A percentile compares a stretch with the other conserved stretches of the same genome.
phyloP scores from a whole-genome alignment of 202 grass and related monocot genomes.

The Panicum virgatum region DNA sequence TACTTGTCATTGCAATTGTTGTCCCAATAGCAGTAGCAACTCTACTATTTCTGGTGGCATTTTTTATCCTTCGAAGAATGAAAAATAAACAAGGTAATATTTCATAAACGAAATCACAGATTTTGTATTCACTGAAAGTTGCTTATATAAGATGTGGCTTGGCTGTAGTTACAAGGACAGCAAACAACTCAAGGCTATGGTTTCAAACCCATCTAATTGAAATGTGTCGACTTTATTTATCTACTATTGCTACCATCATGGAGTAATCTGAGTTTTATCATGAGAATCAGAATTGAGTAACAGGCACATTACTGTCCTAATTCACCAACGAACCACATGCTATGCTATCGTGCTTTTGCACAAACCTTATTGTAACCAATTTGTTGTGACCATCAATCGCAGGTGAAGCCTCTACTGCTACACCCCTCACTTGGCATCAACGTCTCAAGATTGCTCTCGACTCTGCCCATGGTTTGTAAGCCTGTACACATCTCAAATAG shows the following conservation, averaged over 20 bases:
- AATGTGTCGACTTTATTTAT: neutral
- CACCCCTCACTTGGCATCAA: constrained; percentile 62
- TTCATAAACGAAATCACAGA: neutral
- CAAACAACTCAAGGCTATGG: constrained; percentile 21
- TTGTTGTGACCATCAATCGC: constrained; percentile 12
- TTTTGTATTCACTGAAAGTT: neutral
- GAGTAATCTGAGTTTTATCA: neutral
- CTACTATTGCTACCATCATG: neutral
- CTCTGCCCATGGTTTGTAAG: constrained; percentile 66
- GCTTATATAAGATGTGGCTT: neutral
- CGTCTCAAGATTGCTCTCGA: constrained; percentile 75
- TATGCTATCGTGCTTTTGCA: neutral
- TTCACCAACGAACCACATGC: neutral
- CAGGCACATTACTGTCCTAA: neutral
- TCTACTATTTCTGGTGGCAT: constrained; percentile 39
- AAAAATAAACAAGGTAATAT: constrained; percentile 52
- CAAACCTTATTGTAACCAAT: neutral
- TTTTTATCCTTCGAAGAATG: constrained; percentile 39
- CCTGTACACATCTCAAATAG: neutral
- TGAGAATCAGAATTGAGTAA: neutral
- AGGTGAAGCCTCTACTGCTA: constrained; percentile 36
- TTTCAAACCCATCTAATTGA: neutral
- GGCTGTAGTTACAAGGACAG: constrained; percentile 22
- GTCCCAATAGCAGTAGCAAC: constrained; percentile 36
- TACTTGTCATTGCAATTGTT: constrained; percentile 33